Base-by-base conservation (phyloP, 192 early-diverging fungal species). In the Coemansia brasiliensis region DNA sequence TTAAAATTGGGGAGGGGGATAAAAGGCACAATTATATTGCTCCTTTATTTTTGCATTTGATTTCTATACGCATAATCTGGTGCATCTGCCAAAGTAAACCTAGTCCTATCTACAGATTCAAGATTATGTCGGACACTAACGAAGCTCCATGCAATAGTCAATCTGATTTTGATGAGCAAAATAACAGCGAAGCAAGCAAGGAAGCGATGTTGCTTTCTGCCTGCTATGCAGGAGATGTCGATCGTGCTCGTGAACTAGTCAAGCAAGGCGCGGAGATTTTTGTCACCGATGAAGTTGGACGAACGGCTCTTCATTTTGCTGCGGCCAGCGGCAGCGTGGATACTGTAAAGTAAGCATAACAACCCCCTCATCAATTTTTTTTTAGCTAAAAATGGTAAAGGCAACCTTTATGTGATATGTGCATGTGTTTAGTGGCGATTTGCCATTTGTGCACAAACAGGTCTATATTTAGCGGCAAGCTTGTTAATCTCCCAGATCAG, bases 291-390 rank as follows among this genome's bases (percentile, higher is more conserved):
- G 85, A 85, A 21, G 61, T 69, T 11, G 87, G 85, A 1, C 69
- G 78, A 38, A 89, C 85, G 6, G 75, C 85, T 18, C 75, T 92
- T 13, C 88, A 90, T 63, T 83, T 86, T 81, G 88, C 90, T 0
- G 82, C 86, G 26, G 84, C 83, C 48, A 78, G 80, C 21, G 90
- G 90, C 13, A 74, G 85, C 57, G 63, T 83, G 6, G 82, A 83
- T 7, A 82, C 88, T 0, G 83, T 92, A 15, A 75, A 80, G 54
- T 76, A 81, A 59, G 65, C 84, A 16, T n/a, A 48, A 48, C 15
- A 48, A 11, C 35, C 10, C n/a, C n/a, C n/a, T n/a, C n/a, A n/a
- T n/a, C n/a, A n/a, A n/a, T n/a, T n/a, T n/a, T n/a, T n/a, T n/a
- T n/a, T n/a, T n/a, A n/a, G n/a, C n/a, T n/a, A n/a, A n/a, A n/a